Evolutionary conservation across 352 stramenopile genomes (phyloP), one percentile per base, ranked within the genome.

Genomic region (Lagenidium giganteum): DNA sequence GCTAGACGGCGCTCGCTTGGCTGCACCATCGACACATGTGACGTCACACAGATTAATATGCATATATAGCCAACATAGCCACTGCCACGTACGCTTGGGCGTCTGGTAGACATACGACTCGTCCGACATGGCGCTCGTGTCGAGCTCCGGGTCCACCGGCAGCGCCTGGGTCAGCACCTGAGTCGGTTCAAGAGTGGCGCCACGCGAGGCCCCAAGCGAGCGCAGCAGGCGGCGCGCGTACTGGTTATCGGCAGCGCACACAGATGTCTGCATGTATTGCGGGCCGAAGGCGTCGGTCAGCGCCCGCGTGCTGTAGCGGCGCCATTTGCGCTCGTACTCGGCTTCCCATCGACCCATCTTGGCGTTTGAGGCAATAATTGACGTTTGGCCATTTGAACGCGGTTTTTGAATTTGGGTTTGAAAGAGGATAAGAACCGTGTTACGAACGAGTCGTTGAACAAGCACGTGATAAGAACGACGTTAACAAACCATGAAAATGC

Each of bases 21-120:
- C 31, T 48, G 13, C 35, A 9, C 36, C 33, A 38, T 13, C 8
- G 2, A 28, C 8, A 23, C 6, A 13, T 34, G 20, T n/a, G 13
- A 25, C 8, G 16, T 22, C 8, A 46, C 30, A 28, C 17, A 44
- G 16, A 14, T 26, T 12, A 20, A 42, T 12, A 16, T 26, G 8
- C 18, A 42, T 18, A 32, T 26, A 22, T 13, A 14, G 3, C 2
- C 34, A 14, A n/a, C n/a, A n/a, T n/a, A n/a, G n/a, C n/a, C n/a
- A n/a, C n/a, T n/a, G n/a, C n/a, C n/a, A n/a, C n/a, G n/a, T 40
- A 40, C 51, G 40, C 40, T 59, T 42, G 2, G 78, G 75, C 0
- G 78, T 91, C 21, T 44, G 59, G 56, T 88, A 91, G 20, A 87
- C 70, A 38, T 88, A 91, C 21, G 78, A 91, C 14, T 43, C 54